A percentile compares a stretch with the other conserved stretches of the same genome.
Conservation (phyloP, 108 stramenopile species). For the Epipyxis sp. region DNA sequence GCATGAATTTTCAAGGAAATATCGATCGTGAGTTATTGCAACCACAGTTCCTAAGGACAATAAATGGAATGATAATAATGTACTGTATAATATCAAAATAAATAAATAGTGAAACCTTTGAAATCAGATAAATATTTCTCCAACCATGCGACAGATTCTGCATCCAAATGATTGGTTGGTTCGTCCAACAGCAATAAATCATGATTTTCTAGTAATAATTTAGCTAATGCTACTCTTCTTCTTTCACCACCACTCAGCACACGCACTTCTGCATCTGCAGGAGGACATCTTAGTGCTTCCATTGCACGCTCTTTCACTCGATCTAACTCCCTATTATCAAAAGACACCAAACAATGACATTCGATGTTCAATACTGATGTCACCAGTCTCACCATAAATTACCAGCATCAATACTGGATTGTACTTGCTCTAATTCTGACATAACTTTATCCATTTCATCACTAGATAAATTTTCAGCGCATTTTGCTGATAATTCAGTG, state of each 20-base stretch:
- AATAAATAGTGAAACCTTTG: too few species aligned
- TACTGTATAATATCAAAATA: neutral
- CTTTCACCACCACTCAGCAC: constrained; percentile 94
- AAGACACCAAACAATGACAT: too few species aligned
- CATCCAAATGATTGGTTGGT: constrained; percentile 88
- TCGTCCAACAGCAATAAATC: constrained; percentile 87
- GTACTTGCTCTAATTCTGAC: constrained; percentile 63
- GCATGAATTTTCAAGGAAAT: constrained; percentile 91
- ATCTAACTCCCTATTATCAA: constrained; percentile 55
- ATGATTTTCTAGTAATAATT: constrained; percentile 89
- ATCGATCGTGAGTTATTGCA: constrained; percentile 85
- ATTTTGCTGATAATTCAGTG: constrained; percentile 51
- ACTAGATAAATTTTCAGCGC: neutral
- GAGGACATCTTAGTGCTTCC: constrained; percentile 51
- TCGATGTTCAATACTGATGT: too few species aligned
- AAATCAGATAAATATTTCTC: constrained; percentile 78
- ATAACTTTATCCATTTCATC: constrained; percentile 31
- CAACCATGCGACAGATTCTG: constrained; percentile 97
- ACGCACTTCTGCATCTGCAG: constrained; percentile 2
- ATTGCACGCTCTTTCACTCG: constrained; percentile 44
- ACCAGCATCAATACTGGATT: constrained; percentile 67
- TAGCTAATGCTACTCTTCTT: constrained; percentile 90
- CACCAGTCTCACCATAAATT: constrained; percentile 4
- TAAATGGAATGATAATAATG: constrained; percentile 62
- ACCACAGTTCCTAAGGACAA: constrained; percentile 91